Base-by-base conservation (phyloP, 768 basidiomycete species). In the Naganishia randhawae region DNA sequence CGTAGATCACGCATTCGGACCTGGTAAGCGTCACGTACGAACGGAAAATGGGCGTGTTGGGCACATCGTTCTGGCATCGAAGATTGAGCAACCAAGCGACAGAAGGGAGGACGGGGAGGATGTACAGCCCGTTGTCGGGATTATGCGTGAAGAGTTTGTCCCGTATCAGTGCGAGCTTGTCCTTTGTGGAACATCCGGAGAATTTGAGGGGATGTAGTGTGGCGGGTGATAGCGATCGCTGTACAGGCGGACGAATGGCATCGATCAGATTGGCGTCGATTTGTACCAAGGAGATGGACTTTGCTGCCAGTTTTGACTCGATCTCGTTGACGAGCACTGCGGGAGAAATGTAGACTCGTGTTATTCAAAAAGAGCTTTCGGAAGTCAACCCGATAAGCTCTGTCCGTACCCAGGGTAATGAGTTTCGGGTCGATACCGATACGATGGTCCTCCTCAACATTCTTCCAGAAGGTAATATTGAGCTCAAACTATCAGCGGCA, bases 11-110 rank as follows among this genome's bases (percentile, higher is more conserved):
- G 25, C 77, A 76, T n/a, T 77, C 78, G 14, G 87, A 82, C 10
- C 85, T 76, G 3, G 87, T 84, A 45, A 97, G 83, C 73, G 88
- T 90, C 22, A 94, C 80, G 76, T 95, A 98, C 0, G 89, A 85
- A 62, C 89, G 89, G 82, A 96, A 95, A 10, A 98, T 85, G 0
- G 95, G 95, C 76, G 91, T 93, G 83, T 87, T 91, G 0, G 91
- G 91, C 53, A 97, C 88, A 74, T 97, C 94, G 2, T 86, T 84
- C 16, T 66, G 69, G 39, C 93, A 94, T 55, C 95, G 88, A 64
- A 94, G 82, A 75, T 98, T 98, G 37, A 97, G 82, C 2, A 90
- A 74, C 82, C 91, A 96, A 0, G 95, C 95, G 86, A 81, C 89
- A n/a, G 79, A 66, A 6, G 78, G 76, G 13, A 82, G 72, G 16